Conservation (phyloP, 1,284 basidiomycete genomes). For the Trichosporon inkin region DNA sequence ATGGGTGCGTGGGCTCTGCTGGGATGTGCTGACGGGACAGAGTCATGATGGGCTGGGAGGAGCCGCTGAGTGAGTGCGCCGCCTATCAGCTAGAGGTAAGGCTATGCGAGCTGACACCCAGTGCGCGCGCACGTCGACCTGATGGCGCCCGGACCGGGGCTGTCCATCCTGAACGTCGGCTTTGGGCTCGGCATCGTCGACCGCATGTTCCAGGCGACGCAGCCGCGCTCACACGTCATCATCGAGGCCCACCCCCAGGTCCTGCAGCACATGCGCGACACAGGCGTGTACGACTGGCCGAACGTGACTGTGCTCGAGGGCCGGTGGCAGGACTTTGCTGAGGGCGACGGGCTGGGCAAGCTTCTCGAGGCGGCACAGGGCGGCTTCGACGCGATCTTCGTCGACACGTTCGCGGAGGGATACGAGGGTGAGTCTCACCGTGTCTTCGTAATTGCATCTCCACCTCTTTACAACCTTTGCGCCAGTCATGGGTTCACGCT, state of each 20-base stretch:
- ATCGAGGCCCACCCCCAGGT: constrained; percentile 95
- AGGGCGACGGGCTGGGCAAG: constrained; percentile 45
- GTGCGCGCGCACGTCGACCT: constrained; percentile 52
- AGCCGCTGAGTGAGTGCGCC: constrained; percentile 61
- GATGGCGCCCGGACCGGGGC: constrained; percentile 56
- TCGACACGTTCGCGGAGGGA: constrained; percentile 91
- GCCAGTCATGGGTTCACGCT: no score
- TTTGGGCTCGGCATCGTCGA: constrained; percentile 96
- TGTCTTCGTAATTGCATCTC: neutral
- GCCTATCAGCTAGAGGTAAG: no score
- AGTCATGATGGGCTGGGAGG: constrained; percentile 98
- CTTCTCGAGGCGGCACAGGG: constrained; percentile 42
- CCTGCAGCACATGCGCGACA: constrained; percentile 65
- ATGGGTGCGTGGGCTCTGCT: constrained; percentile 59
- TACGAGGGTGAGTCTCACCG: constrained; percentile 59
- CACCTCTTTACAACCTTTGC: no score
- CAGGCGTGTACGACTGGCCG: constrained; percentile 71
- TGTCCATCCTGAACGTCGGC: constrained; percentile 82
- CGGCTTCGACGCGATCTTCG: constrained; percentile 86
- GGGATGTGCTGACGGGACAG: constrained; percentile 19
- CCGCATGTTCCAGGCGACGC: constrained; percentile 63
- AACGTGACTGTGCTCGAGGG: constrained; percentile 82
- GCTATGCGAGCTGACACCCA: constrained; percentile 44
- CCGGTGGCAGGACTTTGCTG: constrained; percentile 78
- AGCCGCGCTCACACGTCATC: constrained; percentile 70